A percentile compares a stretch with the other conserved stretches of the same genome.
These are phyloP conservation scores for Backusella liffmaniae DNA, from an alignment of 192 early-diverging fungal species.

Conservation along the genomic window DNA sequence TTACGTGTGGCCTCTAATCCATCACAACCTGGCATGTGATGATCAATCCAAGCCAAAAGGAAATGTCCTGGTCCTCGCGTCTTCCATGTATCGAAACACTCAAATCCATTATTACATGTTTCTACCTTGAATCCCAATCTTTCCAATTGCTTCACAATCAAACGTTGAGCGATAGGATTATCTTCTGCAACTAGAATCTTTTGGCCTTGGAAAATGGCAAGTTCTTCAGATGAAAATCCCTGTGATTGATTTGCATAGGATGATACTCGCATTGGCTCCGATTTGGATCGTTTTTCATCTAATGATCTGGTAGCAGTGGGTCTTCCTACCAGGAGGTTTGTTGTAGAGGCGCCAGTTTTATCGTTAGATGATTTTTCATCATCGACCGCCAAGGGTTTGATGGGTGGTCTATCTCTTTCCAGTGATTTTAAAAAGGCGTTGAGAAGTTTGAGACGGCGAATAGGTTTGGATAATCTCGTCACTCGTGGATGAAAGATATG, in stretches of 20 bases:
- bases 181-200: constrained; percentile 31
- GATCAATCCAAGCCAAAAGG: constrained; percentile 41
- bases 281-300: neutral
- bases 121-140: constrained; percentile 18
- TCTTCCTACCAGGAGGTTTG: neutral
- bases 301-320: neutral
- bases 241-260: constrained; percentile 6
- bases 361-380: neutral
- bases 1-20: constrained; percentile 48
- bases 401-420: neutral
- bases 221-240: constrained; percentile 16
- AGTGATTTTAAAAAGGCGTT: neutral
- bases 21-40: constrained; percentile 49
- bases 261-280: neutral
- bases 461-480: constrained; percentile 21
- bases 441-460: constrained; percentile 21
- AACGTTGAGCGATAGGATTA: constrained; percentile 40
- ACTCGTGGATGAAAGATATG: constrained; percentile 13
- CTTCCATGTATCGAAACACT: constrained; percentile 20
- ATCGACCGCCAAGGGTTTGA: neutral
- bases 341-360: neutral
- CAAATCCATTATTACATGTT: constrained; percentile 19
- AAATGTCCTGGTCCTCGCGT: constrained; percentile 20
- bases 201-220: constrained; percentile 11
- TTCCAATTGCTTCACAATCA: constrained; percentile 16